Conservation (phyloP, 345 rosid species). For the Lenwebbia sp. region DNA sequence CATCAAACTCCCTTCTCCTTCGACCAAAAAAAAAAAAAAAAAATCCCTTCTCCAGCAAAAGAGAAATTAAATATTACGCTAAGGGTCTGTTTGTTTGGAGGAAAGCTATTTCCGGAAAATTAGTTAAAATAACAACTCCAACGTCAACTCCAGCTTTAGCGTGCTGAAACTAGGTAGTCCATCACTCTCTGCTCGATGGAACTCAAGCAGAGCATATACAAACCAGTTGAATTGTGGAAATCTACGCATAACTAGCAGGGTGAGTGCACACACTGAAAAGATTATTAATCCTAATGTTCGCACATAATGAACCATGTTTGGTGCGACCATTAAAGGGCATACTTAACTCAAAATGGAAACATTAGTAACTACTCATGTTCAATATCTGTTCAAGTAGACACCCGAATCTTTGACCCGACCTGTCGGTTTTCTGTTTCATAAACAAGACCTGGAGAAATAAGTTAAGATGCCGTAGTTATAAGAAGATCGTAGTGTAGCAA, state of each 20-base stretch:
- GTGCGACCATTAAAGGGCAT: background rate
- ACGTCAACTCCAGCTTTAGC: background rate
- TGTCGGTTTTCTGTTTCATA: background rate
- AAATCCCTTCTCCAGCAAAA: too few relatives aligned
- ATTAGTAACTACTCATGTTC: background rate
- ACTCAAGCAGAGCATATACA: background rate
- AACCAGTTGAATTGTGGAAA: background rate
- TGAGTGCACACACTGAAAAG: background rate
- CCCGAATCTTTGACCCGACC: background rate
- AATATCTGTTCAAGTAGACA: background rate
- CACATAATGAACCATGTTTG: background rate
- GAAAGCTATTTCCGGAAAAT: background rate
- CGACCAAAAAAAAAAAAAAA: too few relatives aligned
- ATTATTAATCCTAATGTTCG: background rate
- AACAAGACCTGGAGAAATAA: background rate
- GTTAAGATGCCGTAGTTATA: background rate
- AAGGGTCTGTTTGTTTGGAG: background rate
- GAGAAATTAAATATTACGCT: too few relatives aligned
- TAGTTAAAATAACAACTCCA: background rate
- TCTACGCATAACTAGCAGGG: too few relatives aligned
- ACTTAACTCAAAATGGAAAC: background rate
- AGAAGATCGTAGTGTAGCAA: background rate
- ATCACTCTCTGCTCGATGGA: background rate
- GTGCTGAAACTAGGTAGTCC: background rate
- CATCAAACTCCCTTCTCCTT: too few relatives aligned